Conservation (phyloP, 1,139 yeast species). For the Protomyces gravidus region DNA sequence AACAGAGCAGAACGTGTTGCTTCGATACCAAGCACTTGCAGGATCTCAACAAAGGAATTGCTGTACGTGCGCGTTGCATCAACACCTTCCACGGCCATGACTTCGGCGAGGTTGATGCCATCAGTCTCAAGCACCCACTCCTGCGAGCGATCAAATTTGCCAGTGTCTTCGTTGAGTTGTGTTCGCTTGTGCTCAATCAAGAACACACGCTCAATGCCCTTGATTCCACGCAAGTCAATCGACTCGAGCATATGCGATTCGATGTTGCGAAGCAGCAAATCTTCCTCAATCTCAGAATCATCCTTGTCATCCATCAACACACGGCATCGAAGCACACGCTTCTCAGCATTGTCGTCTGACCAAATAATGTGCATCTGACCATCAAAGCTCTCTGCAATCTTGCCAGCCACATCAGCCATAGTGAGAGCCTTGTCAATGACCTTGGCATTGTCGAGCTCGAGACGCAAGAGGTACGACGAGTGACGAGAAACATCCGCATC, state of each 20-base stretch:
- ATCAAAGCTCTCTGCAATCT: constrained; percentile 76
- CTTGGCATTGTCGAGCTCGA: constrained; percentile 96
- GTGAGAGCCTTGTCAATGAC: constrained; percentile 97
- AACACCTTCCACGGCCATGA: constrained; percentile 91
- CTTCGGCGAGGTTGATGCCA: constrained; percentile 94
- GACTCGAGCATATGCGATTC: constrained; percentile 96
- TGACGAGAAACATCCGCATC: constrained; percentile 97
- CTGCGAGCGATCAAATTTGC: constrained; percentile 81
- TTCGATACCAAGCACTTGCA: constrained; percentile 94
- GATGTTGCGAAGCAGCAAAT: constrained; percentile 88
- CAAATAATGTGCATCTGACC: constrained; percentile 90
- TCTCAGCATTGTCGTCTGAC: constrained; percentile 99
- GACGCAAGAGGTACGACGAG: constrained; percentile 95
- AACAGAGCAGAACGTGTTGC: constrained; percentile 94
- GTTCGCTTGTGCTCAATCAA: constrained; percentile 88
- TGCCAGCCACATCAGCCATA: constrained; percentile 97
- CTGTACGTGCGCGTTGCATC: constrained; percentile 87
- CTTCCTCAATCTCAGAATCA: constrained; percentile 81
- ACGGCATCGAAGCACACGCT: constrained; percentile 94
- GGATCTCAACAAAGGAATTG: constrained; percentile 91
- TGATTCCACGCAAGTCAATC: constrained; percentile 91
- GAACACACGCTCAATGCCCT: constrained; percentile 85
- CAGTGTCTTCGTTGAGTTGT: constrained; percentile 41
- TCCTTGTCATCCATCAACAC: constrained; percentile 86
- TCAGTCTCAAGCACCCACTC: constrained; percentile 99